Percentiles rank a stretch among this genome's conserved stretches.
These are phyloP conservation scores for Ganoderma resinaceum DNA, from an alignment of 1,284 basidiomycete genomes.

Conservation along the genomic window DNA sequence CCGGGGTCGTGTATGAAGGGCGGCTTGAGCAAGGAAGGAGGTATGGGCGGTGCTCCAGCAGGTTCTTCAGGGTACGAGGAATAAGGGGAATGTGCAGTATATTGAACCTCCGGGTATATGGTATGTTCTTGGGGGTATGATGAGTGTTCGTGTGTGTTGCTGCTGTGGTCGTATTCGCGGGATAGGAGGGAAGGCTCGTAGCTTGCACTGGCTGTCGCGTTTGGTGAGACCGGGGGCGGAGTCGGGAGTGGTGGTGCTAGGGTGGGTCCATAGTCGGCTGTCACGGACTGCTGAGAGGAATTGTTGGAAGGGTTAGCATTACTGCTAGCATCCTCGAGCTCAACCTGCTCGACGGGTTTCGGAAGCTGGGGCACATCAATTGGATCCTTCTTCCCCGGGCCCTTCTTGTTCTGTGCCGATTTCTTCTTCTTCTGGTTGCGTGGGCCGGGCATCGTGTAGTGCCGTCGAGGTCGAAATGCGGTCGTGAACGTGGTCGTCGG, in stretches of 20 bases:
- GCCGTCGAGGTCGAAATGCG: neutral
- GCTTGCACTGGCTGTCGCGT: neutral
- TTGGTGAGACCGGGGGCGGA: constrained; percentile 2
- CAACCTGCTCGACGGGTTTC: neutral
- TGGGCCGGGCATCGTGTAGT: constrained; percentile 51
- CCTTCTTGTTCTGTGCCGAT: constrained; percentile 44
- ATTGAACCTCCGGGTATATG: constrained; percentile 4
- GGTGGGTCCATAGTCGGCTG: neutral
- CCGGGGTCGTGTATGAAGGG: constrained; percentile 79
- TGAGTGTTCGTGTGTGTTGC: neutral
- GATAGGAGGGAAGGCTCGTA: neutral
- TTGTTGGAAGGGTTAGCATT: neutral
- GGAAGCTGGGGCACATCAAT: neutral
- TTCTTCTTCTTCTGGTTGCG: constrained; percentile 52
- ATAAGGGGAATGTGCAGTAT: neutral
- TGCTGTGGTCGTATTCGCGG: neutral
- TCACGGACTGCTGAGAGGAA: neutral
- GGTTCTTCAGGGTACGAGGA: constrained; percentile 19
- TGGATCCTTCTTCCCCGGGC: constrained; percentile 7
- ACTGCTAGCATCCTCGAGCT: neutral
- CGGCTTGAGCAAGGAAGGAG: constrained; percentile 38
- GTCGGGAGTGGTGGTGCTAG: constrained; percentile 7
- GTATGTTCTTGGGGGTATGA: neutral
- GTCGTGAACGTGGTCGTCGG: constrained; percentile 1
- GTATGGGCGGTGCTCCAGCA: constrained; percentile 24